Percentiles rank a stretch among this genome's conserved stretches.
These are phyloP conservation scores for Laetiporus sulphureus DNA, from an alignment of 1,284 basidiomycete genomes.

Conservation along the genomic window DNA sequence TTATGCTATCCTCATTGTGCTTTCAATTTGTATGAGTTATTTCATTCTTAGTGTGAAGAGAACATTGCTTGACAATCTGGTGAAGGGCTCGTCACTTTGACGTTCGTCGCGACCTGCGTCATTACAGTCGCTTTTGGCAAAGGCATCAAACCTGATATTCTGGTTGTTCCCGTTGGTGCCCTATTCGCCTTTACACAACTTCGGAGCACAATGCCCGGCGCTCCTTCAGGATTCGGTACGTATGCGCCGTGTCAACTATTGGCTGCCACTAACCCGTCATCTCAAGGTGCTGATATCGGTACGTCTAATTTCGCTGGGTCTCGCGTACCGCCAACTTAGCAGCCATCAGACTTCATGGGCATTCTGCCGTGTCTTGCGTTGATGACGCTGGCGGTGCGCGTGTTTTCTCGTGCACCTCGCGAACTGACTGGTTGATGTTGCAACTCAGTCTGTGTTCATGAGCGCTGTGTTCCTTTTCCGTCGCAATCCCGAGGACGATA, in stretches of 20 bases:
- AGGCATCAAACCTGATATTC: slow-evolving; percentile 15
- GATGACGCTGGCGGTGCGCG: slow-evolving; percentile 16
- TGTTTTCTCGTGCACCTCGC: neutral
- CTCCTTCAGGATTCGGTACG: slow-evolving; percentile 19
- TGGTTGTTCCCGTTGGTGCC: slow-evolving; percentile 17
- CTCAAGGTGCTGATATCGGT: neutral
- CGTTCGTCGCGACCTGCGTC: slow-evolving; percentile 17
- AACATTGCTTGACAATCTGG: no score
- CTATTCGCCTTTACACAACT: slow-evolving; percentile 21
- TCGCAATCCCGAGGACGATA: slow-evolving; percentile 16
- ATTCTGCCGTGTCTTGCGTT: slow-evolving; percentile 19
- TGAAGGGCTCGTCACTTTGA: slow-evolving; percentile 17
- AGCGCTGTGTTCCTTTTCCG: slow-evolving; percentile 16
- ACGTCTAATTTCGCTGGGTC: no score
- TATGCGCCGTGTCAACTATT: neutral
- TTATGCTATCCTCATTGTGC: slow-evolving; percentile 17
- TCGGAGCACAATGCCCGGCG: slow-evolving; percentile 18
- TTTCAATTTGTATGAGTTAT: slow-evolving; percentile 17
- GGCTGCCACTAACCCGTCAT: neutral
- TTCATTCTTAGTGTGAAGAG: no score
- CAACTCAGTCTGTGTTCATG: slow-evolving; percentile 17
- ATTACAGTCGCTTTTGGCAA: slow-evolving; percentile 17
- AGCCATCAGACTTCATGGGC: slow-evolving; percentile 15
- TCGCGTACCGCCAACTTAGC: no score
- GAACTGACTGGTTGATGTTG: neutral